A percentile compares a stretch with the other conserved stretches of the same genome.
Evolutionary conservation across 306 rosid genomes (phyloP).

Genomic region (Trifolium fragiferum): DNA sequence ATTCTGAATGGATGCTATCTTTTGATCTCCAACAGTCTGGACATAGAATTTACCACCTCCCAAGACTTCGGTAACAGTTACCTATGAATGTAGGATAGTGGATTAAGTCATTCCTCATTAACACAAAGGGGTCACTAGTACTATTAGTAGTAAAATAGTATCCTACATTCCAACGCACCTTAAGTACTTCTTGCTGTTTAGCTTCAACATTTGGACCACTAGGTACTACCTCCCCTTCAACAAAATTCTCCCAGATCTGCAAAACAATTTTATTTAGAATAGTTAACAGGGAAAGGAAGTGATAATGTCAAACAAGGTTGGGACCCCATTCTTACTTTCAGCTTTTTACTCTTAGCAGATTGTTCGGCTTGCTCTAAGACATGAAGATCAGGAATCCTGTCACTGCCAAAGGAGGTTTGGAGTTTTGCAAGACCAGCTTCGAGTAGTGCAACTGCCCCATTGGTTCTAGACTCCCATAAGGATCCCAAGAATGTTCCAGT

Average conservation of each 20-base stretch:
- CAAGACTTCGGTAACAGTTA: slow-evolving; percentile 79
- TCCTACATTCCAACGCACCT: slow-evolving; percentile 56
- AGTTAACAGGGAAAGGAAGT: slow-evolving; percentile 25
- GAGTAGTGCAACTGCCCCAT: slow-evolving; percentile 74
- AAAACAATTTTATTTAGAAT: slow-evolving; percentile 47
- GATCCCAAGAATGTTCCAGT: slow-evolving; percentile 98
- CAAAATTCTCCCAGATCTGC: slow-evolving; percentile 97
- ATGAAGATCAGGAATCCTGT: slow-evolving; percentile 84
- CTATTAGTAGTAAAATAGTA: slow-evolving; percentile 29
- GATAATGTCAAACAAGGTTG: not conserved
- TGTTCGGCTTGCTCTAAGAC: slow-evolving; percentile 88
- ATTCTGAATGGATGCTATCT: slow-evolving; percentile 77
- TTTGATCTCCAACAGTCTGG: slow-evolving; percentile 92
- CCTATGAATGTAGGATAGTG: slow-evolving; percentile 56
- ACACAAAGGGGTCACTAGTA: slow-evolving; percentile 6
- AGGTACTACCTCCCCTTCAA: slow-evolving; percentile 93
- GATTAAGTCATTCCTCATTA: slow-evolving; percentile 41
- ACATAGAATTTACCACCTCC: slow-evolving; percentile 92
- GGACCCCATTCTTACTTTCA: slow-evolving; percentile 68
- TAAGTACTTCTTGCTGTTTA: slow-evolving; percentile 93
- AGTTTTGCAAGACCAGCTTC: slow-evolving; percentile 96
- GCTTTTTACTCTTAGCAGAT: slow-evolving; percentile 77
- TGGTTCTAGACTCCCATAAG: slow-evolving; percentile 84
- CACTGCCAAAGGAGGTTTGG: slow-evolving; percentile 85
- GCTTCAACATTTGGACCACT: slow-evolving; percentile 69